These are phyloP conservation scores for Acorus calamus DNA, from an alignment of 106 monocot genomes.

Conservation along the genomic window DNA sequence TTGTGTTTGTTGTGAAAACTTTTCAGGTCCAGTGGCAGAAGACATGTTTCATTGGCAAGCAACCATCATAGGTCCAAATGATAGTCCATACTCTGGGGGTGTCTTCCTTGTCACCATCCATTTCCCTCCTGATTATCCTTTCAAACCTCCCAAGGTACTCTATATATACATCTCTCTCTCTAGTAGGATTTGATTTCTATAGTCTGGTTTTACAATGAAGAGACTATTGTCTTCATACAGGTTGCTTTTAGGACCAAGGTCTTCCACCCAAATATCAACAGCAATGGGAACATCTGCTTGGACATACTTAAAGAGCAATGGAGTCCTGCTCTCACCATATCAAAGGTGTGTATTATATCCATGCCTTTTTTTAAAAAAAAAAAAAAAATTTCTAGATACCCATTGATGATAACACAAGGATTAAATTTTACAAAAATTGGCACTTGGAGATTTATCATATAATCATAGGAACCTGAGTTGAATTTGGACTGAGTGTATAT, in stretches of 20 bases:
- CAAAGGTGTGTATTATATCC: neutral
- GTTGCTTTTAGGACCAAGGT: slow-evolving; percentile 9
- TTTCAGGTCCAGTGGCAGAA: slow-evolving; percentile 8
- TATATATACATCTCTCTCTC: neutral
- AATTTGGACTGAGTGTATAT: no score
- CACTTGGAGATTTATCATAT: no score
- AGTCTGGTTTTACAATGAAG: no score
- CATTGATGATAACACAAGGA: no score
- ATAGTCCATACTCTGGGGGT: slow-evolving; percentile 9
- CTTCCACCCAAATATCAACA: slow-evolving; percentile 6
- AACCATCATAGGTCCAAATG: slow-evolving; percentile 8
- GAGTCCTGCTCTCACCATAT: slow-evolving; percentile 11
- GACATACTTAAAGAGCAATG: slow-evolving; percentile 13
- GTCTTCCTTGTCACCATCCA: slow-evolving; percentile 11
- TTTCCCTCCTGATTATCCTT: slow-evolving; percentile 11
- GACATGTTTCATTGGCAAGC: slow-evolving; percentile 15
- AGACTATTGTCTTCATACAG: neutral
- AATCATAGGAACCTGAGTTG: no score
- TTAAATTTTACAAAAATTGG: no score
- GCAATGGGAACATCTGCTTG: slow-evolving; percentile 15
- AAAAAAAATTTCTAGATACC: no score
- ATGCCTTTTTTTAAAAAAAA: neutral
- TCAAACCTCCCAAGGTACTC: slow-evolving; percentile 8
- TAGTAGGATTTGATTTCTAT: neutral
- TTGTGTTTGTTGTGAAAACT: neutral